These are phyloP conservation scores for Parathielavia hyrcaniae DNA, from an alignment of 495 filamentous ascomycete species.

Conservation along the genomic window DNA sequence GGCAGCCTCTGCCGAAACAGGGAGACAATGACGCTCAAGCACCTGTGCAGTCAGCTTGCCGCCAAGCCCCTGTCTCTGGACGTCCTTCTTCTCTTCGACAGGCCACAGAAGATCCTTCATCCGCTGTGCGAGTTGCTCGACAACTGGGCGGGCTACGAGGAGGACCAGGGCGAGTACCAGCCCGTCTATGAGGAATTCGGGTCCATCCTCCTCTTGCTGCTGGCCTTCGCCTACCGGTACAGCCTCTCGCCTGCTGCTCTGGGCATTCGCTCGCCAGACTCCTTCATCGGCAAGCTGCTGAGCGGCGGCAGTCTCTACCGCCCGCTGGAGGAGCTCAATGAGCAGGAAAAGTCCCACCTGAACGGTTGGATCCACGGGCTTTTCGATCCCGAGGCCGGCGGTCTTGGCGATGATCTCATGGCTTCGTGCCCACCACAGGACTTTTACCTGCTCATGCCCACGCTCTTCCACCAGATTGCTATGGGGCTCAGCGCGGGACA, in stretches of 20 bases:
- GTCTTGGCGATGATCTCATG: constrained; percentile 74
- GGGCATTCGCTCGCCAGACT: constrained; percentile 51
- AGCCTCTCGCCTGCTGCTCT: constrained; percentile 63
- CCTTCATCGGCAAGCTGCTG: constrained; percentile 76
- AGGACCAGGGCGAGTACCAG: constrained; percentile 91
- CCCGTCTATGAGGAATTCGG: constrained; percentile 97
- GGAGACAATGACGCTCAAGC: constrained; percentile 87
- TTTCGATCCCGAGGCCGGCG: constrained; percentile 75
- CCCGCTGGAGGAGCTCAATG: constrained; percentile 57
- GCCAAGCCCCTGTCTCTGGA: constrained; percentile 74
- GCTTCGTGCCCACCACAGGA: constrained; percentile 86
- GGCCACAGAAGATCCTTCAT: constrained; percentile 64
- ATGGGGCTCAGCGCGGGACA: constrained; percentile 64
- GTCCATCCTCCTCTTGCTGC: constrained; percentile 72
- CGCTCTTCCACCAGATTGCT: constrained; percentile 79
- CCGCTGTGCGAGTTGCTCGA: constrained; percentile 82
- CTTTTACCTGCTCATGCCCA: constrained; percentile 87
- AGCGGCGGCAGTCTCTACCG: constrained; percentile 55
- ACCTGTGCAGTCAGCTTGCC: constrained; percentile 71
- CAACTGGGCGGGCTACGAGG: constrained; percentile 78
- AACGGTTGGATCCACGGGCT: constrained; percentile 80
- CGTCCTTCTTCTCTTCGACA: constrained; percentile 80
- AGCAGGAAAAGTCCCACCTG: constrained; percentile 71
- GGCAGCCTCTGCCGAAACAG: constrained; percentile 68
- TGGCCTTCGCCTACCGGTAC: constrained; percentile 81